Evolutionary conservation across 345 rosid species (phyloP), one percentile per base, ranked within the genome.

Genomic region (Acer saccharum): DNA sequence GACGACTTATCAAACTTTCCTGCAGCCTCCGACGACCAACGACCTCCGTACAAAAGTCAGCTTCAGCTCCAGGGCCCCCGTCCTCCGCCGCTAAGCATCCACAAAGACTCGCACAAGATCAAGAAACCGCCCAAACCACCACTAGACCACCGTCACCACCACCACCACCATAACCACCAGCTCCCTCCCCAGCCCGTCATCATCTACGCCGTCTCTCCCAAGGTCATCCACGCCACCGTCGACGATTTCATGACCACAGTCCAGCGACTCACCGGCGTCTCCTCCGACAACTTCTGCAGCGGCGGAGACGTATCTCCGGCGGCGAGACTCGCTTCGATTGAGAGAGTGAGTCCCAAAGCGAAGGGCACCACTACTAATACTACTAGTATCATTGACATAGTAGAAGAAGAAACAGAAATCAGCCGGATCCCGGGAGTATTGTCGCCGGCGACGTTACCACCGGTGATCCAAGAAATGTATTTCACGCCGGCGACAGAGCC

Each of bases 131-230:
- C 91, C 0, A 86, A 74, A 20, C 97, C 89, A 7, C 79, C 77
- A 2, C 50, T 44, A 27, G 54, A 25, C 76, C 64, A 41, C 69
- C 6, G 61, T 83, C 63, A 8, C 85, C 69, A 16, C 80, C 78
- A 58, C 66, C 46, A 66, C 32, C 41, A 43, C 29, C 29, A 27
- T 0, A 43, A 61, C 78, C 85, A 79, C 29, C 71, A 76, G 73
- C 83, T 43, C 79, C 75, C 10, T 10, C 50, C 76, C 58, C 79
- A 85, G 81, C 95, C 95, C 20, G 77, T 91, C 12, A 88, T 94
- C 72, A 94, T 94, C 88, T 94, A 91, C 90, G 81, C 96, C 32
- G 83, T 94, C 60, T 92, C 98, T 0, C 98, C 98, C 0, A 94
- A 94, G 60, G 79, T 87, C 78, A 88, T 94, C 79, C 92, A 94